phyloP scores from a whole-genome alignment of 2,329 filamentous ascomycete species.

The Talaromyces rugulosus region DNA sequence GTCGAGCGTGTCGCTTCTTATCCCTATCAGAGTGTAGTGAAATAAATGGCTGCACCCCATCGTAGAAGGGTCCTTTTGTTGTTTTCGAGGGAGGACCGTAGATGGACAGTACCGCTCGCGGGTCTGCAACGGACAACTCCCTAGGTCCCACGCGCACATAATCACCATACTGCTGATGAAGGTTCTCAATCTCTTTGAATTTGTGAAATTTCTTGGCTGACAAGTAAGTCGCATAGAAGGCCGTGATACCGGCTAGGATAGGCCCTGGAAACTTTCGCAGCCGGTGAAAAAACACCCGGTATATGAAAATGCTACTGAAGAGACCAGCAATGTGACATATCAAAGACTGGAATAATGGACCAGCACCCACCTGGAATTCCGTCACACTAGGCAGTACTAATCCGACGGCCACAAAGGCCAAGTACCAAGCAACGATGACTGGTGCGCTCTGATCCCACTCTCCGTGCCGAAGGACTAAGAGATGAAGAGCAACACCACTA shows the following conservation, averaged over 20 bases:
- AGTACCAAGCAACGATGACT: background rate
- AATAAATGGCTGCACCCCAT: constrained; percentile 9
- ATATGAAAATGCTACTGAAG: constrained; percentile 20
- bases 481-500: constrained; percentile 6
- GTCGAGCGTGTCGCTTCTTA: constrained; percentile 12
- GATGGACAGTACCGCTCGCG: constrained; percentile 5
- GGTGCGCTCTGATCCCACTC: constrained; percentile 12
- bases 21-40: constrained; percentile 12
- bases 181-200: constrained; percentile 18
- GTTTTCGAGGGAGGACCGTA: constrained; percentile 10
- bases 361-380: background rate
- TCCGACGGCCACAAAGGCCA: background rate
- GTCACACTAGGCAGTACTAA: background rate
- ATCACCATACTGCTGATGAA: constrained; percentile 12
- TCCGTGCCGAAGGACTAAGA: constrained; percentile 7
- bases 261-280: constrained; percentile 24
- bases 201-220: constrained; percentile 18
- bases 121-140: constrained; percentile 12
- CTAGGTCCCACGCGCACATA: constrained; percentile 13
- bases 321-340: constrained; percentile 7
- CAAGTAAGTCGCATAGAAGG: constrained; percentile 17
- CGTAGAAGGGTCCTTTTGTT: constrained; percentile 12
- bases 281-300: constrained; percentile 24
- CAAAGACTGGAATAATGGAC: background rate
- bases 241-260: constrained; percentile 17